phyloP scores from a whole-genome alignment of 108 stramenopile genomes.

The Skeletonema costatum region DNA sequence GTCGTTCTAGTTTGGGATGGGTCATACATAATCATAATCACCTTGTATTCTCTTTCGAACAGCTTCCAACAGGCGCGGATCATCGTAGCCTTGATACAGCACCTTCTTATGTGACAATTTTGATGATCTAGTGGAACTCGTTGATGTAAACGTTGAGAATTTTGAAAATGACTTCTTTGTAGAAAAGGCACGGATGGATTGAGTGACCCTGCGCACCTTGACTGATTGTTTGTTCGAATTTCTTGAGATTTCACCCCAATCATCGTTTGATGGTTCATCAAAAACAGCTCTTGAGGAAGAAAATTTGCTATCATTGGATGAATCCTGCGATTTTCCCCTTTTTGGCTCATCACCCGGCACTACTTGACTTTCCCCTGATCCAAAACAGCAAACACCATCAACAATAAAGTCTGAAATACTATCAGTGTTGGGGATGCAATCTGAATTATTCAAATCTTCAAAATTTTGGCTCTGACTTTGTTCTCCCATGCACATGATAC shows the following conservation, averaged over 20 bases:
- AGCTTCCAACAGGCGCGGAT: neutral
- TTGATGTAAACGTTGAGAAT: slow-evolving; percentile 14
- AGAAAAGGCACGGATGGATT: slow-evolving; percentile 14
- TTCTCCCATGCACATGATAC: slow-evolving; percentile 54
- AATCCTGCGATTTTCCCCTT: neutral
- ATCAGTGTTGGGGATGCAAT: neutral
- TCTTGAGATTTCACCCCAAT: neutral
- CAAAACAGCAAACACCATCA: slow-evolving; percentile 3
- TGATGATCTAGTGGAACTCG: neutral
- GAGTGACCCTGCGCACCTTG: neutral
- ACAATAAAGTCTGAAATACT: neutral
- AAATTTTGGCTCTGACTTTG: neutral
- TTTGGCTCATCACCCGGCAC: neutral
- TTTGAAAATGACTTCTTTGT: slow-evolving; percentile 9
- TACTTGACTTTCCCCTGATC: slow-evolving; percentile 2
- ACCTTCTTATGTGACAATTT: neutral
- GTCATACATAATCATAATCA: neutral
- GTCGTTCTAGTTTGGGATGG: neutral
- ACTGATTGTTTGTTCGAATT: slow-evolving; percentile 4
- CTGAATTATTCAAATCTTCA: neutral
- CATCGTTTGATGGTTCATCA: neutral
- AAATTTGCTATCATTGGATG: neutral
- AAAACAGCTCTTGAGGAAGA: neutral
- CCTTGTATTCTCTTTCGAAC: neutral
- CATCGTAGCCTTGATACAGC: neutral